A percentile compares a stretch with the other conserved stretches of the same genome.
phyloP scores from a whole-genome alignment of 257 asterid genomes.

The Nicotiana attenuata region DNA sequence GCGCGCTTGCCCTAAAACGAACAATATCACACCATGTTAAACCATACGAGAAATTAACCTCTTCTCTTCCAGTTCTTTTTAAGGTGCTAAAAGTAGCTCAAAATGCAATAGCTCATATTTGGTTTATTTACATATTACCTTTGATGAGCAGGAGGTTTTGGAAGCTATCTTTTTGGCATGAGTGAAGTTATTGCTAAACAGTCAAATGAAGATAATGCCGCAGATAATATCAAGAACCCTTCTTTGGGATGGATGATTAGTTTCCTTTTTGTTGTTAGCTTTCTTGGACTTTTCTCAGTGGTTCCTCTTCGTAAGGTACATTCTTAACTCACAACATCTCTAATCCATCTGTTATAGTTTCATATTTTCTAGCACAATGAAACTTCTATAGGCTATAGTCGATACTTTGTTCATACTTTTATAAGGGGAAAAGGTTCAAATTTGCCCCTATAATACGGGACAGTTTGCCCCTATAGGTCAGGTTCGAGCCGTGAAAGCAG shows the following conservation, averaged over 20 bases:
- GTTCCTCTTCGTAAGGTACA: conserved; percentile 66
- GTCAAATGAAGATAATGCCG: conserved; percentile 32
- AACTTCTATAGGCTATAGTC: neutral
- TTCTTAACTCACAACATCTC: neutral
- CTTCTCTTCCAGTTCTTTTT: neutral
- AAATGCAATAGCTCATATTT: neutral
- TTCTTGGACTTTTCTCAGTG: conserved; percentile 57
- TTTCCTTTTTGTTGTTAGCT: conserved; percentile 60
- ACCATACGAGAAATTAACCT: too few species aligned
- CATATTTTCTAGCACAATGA: neutral
- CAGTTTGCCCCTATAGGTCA: too few species aligned
- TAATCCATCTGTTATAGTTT: neutral
- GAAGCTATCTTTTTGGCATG: conserved; percentile 63
- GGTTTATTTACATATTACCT: neutral
- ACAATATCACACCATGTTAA: too few species aligned
- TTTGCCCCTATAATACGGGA: too few species aligned
- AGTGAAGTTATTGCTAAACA: conserved; percentile 39
- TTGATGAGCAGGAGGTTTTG: conserved; percentile 55
- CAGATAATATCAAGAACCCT: conserved; percentile 35
- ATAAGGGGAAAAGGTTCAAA: too few species aligned
- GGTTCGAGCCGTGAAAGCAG: too few species aligned
- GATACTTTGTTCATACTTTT: neutral
- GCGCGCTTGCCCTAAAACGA: too few species aligned
- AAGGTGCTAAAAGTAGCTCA: neutral
- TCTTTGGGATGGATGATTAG: conserved; percentile 56